Conservation (phyloP, 1,139 yeast species). For the Pneumocystis oryctolagi region DNA sequence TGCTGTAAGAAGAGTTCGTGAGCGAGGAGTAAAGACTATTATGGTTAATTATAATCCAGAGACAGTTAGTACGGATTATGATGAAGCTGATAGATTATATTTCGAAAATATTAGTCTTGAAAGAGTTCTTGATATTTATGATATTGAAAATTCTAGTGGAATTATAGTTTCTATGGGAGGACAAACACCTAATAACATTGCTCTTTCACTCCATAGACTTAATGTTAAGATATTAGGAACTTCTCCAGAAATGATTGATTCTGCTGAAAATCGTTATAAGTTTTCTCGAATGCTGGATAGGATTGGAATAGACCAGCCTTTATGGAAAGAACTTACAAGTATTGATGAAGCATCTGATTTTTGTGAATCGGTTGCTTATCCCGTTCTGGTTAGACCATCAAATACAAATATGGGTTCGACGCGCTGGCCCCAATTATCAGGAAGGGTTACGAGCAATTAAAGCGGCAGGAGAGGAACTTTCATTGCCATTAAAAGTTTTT, state of each 20-base stretch:
- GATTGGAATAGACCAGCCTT: constrained; percentile 97
- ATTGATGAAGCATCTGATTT: constrained; percentile 84
- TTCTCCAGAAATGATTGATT: constrained; percentile 94
- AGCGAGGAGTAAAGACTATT: constrained; percentile 74
- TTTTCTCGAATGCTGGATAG: constrained; percentile 94
- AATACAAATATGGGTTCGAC: too few relatives aligned
- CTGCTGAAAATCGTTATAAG: constrained; percentile 96
- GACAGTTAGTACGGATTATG: constrained; percentile 95
- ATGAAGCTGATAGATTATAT: constrained; percentile 93
- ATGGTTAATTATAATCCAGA: constrained; percentile 98
- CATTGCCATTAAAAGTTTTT: constrained; percentile 33
- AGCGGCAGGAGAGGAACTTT: constrained; percentile 33
- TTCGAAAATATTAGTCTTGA: constrained; percentile 92
- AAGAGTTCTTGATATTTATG: constrained; percentile 90
- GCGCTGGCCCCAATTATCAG: too few relatives aligned
- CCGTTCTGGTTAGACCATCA: constrained; percentile 94
- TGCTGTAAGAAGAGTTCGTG: constrained; percentile 87
- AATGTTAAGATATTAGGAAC: constrained; percentile 93
- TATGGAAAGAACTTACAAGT: constrained; percentile 96
- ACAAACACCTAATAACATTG: constrained; percentile 94
- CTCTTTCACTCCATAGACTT: constrained; percentile 83
- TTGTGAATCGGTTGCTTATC: constrained; percentile 83
- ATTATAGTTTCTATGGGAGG: constrained; percentile 98
- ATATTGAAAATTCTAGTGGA: constrained; percentile 79
- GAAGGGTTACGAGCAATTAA: constrained; percentile 20